Base-by-base conservation (phyloP, 1,284 basidiomycete species). In the Apiotrichum domesticum region DNA sequence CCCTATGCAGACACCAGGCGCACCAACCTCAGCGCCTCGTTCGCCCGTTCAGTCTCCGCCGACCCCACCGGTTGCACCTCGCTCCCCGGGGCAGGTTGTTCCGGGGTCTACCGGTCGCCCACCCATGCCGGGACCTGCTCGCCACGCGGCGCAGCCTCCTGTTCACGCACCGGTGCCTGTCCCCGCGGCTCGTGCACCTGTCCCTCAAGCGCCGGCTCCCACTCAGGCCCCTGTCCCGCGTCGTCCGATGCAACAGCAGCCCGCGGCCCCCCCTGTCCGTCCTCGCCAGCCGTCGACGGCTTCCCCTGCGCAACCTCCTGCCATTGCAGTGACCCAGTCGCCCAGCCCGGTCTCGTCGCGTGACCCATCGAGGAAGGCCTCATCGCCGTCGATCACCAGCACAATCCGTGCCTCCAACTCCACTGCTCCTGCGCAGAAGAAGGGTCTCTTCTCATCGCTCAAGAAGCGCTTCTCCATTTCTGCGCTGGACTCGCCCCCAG, bases 381-480 rank as follows among this genome's bases (percentile, higher is more conserved):
- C 33, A 5, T 44, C 51, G 29, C 41, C 51, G 10, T 49, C 51
- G 34, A 21, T 37, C n/a, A 35, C 11, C 9, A 52, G 50, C 39
- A 52, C 49, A 14, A 34, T 46, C 21, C 50, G 29, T 14, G 39
- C 48, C 21, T 21, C 47, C 13, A 45, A 43, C 21, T 47, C 52
- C 21, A 10, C 37, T 2, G 3, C 50, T 13, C 15, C 49, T 32
- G 34, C 48, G 44, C 40, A 45, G n/a, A 55, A 61, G 55, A 50
- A 39, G 47, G 56, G 59, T 3, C 46, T 61, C 41, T 54, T 61
- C 44, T 41, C 47, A 6, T 52, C 48, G 39, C 45, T 61, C n/a
- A 61, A 58, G 51, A 57, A 58, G 56, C 56, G 59, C 33, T 61
- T 61, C 54, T 61, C 59, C 13, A 51, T 61, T 39, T 52, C 54